phyloP scores from a whole-genome alignment of 352 stramenopile genomes.

The Phytopythium oedochilum region DNA sequence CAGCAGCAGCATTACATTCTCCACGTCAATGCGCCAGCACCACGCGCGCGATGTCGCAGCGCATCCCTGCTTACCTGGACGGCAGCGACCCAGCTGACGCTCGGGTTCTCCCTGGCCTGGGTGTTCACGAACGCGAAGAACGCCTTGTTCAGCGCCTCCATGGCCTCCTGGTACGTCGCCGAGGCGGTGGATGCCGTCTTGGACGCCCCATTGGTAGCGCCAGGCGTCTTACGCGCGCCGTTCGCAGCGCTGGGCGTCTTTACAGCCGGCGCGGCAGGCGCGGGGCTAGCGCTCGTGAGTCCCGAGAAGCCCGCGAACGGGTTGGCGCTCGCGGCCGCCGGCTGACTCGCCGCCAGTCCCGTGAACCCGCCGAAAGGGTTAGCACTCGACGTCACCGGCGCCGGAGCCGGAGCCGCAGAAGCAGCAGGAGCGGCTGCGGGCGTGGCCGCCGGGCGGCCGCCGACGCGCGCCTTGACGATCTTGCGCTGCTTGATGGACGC shows the following conservation, averaged over 20 bases:
- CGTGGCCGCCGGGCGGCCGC: conserved; percentile 1
- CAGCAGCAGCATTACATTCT: too few relatives aligned
- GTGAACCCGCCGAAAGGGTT: conserved; percentile 49
- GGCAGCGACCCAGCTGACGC: conserved; percentile 53
- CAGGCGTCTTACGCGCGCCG: conserved; percentile 3
- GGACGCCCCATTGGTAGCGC: conserved; percentile 5
- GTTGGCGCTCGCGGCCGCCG: conserved; percentile 24
- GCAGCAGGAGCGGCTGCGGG: conserved; percentile 2
- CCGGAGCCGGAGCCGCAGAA: conserved; percentile 18
- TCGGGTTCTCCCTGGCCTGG: conserved; percentile 64
- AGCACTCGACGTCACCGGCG: conserved; percentile 9
- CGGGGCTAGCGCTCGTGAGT: conserved; percentile 17
- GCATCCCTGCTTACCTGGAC: conserved; percentile 59
- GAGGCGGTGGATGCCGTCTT: conserved; percentile 3
- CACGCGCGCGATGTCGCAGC: too few relatives aligned
- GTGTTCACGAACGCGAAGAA: conserved; percentile 71
- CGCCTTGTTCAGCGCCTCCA: conserved; percentile 76
- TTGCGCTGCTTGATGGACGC: conserved; percentile 64
- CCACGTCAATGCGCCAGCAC: too few relatives aligned
- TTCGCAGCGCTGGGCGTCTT: conserved; percentile 3
- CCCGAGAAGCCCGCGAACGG: conserved; percentile 67
- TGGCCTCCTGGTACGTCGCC: conserved; percentile 65
- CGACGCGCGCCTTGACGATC: conserved; percentile 69
- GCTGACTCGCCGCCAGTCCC: conserved; percentile 26
- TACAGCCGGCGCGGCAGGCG: neutral